phyloP scores from a whole-genome alignment of 768 basidiomycete genomes.

The Leccinellum albellum region DNA sequence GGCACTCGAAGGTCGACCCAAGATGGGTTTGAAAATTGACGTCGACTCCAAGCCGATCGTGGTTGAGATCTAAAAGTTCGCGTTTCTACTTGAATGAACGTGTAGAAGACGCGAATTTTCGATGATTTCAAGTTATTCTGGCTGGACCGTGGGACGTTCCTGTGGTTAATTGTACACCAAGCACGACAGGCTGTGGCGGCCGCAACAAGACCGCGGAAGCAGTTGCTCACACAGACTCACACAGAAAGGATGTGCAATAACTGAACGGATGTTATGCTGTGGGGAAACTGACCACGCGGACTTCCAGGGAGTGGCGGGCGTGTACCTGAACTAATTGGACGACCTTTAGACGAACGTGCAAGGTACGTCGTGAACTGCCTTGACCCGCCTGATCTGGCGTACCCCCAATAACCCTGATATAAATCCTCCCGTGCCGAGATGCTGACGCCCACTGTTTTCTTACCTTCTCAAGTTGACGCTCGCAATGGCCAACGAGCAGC shows the following conservation, averaged over 20 bases:
- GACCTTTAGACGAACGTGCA: conserved; percentile 24
- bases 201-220: no score
- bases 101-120: background rate
- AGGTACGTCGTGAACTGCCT: conserved; percentile 15
- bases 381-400: background rate
- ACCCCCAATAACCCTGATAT: conserved; percentile 1
- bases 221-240: no score
- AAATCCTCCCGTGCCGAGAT: conserved; percentile 1
- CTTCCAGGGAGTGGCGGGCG: background rate
- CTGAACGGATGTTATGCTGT: background rate
- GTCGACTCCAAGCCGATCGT: background rate
- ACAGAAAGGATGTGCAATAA: background rate
- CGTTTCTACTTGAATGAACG: background rate
- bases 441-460: background rate
- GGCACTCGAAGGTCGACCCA: background rate
- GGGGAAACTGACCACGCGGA: background rate
- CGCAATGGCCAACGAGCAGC: conserved; percentile 26
- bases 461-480: background rate
- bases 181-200: background rate
- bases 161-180: background rate
- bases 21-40: background rate
- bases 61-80: background rate
- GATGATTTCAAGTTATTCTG: background rate
- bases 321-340: conserved; percentile 9
- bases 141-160: background rate